Evolutionary conservation across 2,329 filamentous ascomycete genomes (phyloP).

Genomic region (Pestalotiopsis sp.): DNA sequence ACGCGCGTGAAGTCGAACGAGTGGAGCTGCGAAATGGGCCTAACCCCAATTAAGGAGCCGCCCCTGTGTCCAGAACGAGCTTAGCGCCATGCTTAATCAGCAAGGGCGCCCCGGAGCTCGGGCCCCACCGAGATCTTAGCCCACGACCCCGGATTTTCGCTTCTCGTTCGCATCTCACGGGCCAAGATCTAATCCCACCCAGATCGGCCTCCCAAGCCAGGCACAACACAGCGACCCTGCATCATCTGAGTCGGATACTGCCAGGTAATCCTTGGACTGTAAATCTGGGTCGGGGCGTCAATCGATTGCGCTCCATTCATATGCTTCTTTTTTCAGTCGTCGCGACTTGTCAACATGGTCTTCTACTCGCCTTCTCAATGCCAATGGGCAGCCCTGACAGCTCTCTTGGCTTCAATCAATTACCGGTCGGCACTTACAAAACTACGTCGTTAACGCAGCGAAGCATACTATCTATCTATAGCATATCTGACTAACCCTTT

Average conservation of each 20-base stretch:
- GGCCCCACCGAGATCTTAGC: neutral
- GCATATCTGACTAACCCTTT: neutral
- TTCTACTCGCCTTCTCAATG: neutral
- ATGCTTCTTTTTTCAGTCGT: neutral
- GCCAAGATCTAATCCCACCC: neutral
- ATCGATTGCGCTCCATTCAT: neutral
- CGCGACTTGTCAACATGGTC: neutral
- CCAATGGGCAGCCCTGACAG: neutral
- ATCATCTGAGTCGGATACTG: neutral
- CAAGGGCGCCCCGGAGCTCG: neutral
- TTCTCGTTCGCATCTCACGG: neutral
- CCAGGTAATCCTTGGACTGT: neutral
- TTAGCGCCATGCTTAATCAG: conserved; percentile 3
- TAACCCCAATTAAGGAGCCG: conserved; percentile 2
- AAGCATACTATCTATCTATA: neutral
- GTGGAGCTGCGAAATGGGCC: conserved; percentile 3
- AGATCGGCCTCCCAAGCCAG: neutral
- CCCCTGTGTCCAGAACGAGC: neutral
- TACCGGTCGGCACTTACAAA: neutral
- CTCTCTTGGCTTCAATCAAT: neutral
- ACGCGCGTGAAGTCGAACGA: conserved; percentile 12
- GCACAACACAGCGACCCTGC: neutral
- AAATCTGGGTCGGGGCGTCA: neutral
- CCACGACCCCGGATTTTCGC: neutral
- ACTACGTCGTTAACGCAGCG: neutral